Conservation (phyloP, 2,329 filamentous ascomycete genomes). For the Cordyceps militaris region DNA sequence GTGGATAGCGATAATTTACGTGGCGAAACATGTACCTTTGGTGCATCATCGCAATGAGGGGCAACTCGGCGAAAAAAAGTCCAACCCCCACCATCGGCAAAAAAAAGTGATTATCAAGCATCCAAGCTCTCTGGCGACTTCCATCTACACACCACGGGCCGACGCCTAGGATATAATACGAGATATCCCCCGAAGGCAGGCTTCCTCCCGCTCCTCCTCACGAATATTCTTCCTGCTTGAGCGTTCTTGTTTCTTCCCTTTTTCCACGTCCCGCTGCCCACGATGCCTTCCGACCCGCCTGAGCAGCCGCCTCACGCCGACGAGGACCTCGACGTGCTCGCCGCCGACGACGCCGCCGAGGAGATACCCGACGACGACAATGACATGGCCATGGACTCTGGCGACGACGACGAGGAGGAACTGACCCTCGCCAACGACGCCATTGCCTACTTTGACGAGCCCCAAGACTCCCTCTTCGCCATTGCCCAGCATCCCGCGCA, state of each 20-base stretch:
- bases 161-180: neutral
- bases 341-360: slow-evolving; percentile 70
- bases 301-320: slow-evolving; percentile 26
- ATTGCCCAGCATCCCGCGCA: slow-evolving; percentile 86
- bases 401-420: slow-evolving; percentile 62
- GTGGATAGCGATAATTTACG: neutral
- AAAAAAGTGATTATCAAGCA: slow-evolving; percentile 14
- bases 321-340: slow-evolving; percentile 62
- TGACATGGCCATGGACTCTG: slow-evolving; percentile 76
- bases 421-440: slow-evolving; percentile 87
- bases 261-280: neutral
- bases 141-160: neutral
- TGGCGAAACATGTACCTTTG: neutral
- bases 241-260: neutral
- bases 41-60: slow-evolving; percentile 7
- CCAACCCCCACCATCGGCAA: slow-evolving; percentile 10
- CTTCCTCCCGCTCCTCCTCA: neutral
- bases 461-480: slow-evolving; percentile 88
- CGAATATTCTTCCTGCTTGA: neutral
- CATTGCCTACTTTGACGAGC: slow-evolving; percentile 80
- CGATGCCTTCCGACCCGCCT: neutral
- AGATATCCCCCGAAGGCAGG: neutral
- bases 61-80: slow-evolving; percentile 9
- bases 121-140: slow-evolving; percentile 7
- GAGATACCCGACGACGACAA: slow-evolving; percentile 56